These are phyloP conservation scores for Eucommia ulmoides DNA, from an alignment of 257 asterid species.

Conservation along the genomic window DNA sequence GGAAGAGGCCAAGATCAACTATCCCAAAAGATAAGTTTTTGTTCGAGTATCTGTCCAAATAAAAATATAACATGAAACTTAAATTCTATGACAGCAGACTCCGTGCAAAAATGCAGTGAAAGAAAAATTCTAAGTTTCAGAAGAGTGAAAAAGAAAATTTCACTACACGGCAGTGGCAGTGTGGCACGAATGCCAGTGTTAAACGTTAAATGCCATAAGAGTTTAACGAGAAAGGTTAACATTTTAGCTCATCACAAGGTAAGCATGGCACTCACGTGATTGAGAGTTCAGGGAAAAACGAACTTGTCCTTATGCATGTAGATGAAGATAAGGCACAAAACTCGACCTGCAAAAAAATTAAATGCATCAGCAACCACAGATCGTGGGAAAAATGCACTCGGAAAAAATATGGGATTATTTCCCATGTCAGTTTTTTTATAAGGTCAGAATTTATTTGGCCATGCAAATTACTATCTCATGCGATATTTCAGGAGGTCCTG, in stretches of 20 bases:
- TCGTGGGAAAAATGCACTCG: no score
- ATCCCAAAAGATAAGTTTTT: conserved; percentile 67
- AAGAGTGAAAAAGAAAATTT: not conserved
- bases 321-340: conserved; percentile 63
- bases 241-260: not conserved
- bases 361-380: conserved; percentile 2
- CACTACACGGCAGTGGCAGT: not conserved
- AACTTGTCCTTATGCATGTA: conserved; percentile 62
- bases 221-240: not conserved
- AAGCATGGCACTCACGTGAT: conserved; percentile 51
- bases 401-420: not conserved
- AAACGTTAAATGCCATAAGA: no score
- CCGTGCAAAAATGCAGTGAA: not conserved
- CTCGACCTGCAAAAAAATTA: conserved; percentile 62
- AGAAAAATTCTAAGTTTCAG: not conserved
- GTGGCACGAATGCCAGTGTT: no score
- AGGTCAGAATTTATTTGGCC: no score
- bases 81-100: conserved; percentile 6
- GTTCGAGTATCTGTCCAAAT: conserved; percentile 58
- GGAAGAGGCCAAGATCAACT: conserved; percentile 94
- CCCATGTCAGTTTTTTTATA: no score
- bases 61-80: conserved; percentile 14
- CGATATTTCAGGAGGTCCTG: no score
- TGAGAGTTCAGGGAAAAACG: conserved; percentile 84
- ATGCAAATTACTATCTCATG: no score